Evolutionary conservation across 805 yeast genomes (phyloP).

Genomic region (Spathaspora passalidarum): DNA sequence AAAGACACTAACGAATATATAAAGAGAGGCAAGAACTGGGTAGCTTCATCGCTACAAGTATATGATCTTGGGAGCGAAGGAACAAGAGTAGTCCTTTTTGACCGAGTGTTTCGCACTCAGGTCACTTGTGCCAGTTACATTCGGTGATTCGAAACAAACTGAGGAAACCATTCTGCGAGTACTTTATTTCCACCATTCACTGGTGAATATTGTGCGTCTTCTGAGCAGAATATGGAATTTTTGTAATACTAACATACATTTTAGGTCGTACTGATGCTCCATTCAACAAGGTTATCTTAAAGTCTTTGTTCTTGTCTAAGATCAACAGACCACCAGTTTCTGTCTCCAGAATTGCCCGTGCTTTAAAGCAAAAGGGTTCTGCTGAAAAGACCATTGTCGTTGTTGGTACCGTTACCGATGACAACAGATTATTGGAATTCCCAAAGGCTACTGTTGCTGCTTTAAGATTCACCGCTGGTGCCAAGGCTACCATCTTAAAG

Average conservation of each 20-base stretch:
- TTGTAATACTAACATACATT: slow-evolving; percentile 28
- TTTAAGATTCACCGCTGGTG: slow-evolving; percentile 98
- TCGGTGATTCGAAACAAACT: not conserved
- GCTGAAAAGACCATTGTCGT: slow-evolving; percentile 91
- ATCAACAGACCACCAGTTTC: slow-evolving; percentile 99
- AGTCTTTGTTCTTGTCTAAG: slow-evolving; percentile 94
- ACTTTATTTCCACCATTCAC: slow-evolving; percentile 17
- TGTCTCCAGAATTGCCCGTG: slow-evolving; percentile 84
- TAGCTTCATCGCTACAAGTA: slow-evolving; percentile 10
- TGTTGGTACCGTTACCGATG: slow-evolving; percentile 99
- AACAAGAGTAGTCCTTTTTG: not conserved
- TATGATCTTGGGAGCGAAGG: not conserved
- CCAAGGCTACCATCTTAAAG: slow-evolving; percentile 94
- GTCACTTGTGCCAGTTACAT: not conserved
- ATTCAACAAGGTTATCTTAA: slow-evolving; percentile 97
- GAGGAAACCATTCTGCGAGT: slow-evolving; percentile 34
- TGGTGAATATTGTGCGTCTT: slow-evolving; percentile 29
- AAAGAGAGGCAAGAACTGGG: slow-evolving; percentile 2
- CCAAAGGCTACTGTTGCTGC: slow-evolving; percentile 99
- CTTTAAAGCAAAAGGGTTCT: slow-evolving; percentile 79
- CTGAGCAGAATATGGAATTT: slow-evolving; percentile 39
- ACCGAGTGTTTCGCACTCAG: not conserved
- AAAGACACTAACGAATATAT: slow-evolving; percentile 9
- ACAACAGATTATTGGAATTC: slow-evolving; percentile 86
- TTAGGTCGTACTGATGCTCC: slow-evolving; percentile 97